Evolutionary conservation across 257 asterid species (phyloP).

Genomic region (Jacaranda mimosifolia): DNA sequence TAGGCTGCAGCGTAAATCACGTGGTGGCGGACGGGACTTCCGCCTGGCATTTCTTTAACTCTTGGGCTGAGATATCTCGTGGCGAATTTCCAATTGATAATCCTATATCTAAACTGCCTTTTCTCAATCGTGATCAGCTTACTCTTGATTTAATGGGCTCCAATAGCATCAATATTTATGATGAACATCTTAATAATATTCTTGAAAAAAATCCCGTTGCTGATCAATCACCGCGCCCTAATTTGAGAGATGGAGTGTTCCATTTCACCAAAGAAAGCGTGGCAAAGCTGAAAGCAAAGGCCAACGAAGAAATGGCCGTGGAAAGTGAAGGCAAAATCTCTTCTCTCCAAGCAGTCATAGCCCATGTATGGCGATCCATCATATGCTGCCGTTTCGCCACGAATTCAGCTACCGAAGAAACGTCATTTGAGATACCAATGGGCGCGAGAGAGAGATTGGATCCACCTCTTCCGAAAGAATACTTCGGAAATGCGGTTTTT

Average conservation of each 20-base stretch:
- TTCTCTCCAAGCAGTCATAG: constrained; percentile 58
- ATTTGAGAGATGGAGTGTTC: constrained; percentile 35
- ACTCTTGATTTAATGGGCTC: constrained; percentile 34
- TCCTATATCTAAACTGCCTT: constrained; percentile 33
- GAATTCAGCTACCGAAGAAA: neutral
- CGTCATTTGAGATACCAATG: constrained; percentile 35
- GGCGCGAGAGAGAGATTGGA: constrained; percentile 44
- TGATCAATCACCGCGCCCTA: neutral
- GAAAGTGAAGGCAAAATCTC: constrained; percentile 36
- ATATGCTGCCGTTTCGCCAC: constrained; percentile 34
- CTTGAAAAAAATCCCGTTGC: neutral
- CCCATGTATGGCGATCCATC: constrained; percentile 56
- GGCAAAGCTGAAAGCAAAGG: constrained; percentile 36
- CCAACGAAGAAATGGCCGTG: constrained; percentile 36
- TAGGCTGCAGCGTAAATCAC: constrained; percentile 49
- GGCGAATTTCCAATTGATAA: neutral
- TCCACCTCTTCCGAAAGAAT: constrained; percentile 54
- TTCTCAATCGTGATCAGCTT: constrained; percentile 33
- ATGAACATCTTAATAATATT: constrained; percentile 8
- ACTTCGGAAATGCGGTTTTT: constrained; percentile 57
- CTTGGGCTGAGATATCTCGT: constrained; percentile 55
- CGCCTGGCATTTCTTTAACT: constrained; percentile 50
- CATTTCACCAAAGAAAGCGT: constrained; percentile 34
- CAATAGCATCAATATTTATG: neutral
- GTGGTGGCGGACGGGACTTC: constrained; percentile 48